Conservation (phyloP, 192 early-diverging fungal genomes). For the Linnemannia hyalina region DNA sequence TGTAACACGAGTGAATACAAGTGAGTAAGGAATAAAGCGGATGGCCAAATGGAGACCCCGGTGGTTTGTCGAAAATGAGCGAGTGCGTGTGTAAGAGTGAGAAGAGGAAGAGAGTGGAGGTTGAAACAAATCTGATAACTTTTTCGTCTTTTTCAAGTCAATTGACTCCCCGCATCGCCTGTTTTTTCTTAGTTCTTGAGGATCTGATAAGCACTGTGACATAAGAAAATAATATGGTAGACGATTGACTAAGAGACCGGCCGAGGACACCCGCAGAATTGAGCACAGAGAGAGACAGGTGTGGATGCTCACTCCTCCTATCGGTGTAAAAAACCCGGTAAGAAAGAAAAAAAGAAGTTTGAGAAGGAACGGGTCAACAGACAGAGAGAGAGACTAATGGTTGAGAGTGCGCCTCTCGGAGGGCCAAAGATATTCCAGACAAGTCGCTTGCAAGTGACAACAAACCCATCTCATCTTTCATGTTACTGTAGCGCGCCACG, state of each 20-base stretch:
- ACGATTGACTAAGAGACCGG: neutral
- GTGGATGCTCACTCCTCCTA: neutral
- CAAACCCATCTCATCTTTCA: neutral
- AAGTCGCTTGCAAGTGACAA: neutral
- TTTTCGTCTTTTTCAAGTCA: neutral
- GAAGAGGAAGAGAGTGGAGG: neutral
- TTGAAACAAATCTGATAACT: conserved; percentile 8
- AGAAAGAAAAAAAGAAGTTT: neutral
- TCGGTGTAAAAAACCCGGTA: neutral
- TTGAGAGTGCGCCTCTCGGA: neutral
- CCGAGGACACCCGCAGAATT: neutral
- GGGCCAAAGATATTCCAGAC: conserved; percentile 7
- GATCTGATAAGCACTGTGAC: conserved; percentile 1
- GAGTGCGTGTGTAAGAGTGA: neutral
- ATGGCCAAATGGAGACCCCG: neutral
- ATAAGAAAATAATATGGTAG: neutral
- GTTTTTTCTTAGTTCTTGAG: neutral
- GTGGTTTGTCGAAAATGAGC: too few species aligned
- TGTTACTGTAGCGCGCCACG: neutral
- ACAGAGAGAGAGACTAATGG: neutral
- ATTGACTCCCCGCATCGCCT: neutral
- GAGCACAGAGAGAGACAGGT: neutral
- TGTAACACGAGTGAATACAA: neutral
- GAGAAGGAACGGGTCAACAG: neutral
- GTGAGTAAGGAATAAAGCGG: neutral